Evolutionary conservation across 2,329 filamentous ascomycete genomes (phyloP), one percentile per base, ranked within the genome.

Genomic region (Paracoccidioides brasiliensis): DNA sequence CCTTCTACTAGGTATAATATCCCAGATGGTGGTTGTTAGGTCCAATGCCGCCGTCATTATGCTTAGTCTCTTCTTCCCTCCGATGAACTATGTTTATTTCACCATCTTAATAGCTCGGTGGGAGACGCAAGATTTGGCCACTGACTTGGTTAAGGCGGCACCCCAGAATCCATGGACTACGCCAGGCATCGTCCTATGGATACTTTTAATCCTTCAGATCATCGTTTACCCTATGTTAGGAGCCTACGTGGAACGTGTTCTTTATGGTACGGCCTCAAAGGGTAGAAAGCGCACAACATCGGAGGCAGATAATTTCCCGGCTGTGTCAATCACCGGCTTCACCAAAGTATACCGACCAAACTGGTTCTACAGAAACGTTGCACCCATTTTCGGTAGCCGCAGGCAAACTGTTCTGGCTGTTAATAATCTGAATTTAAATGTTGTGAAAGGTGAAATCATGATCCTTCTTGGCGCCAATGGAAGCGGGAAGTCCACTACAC

Each of bases 381-480:
- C 71, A n/a, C 60, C 53, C 3, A 69, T 73, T 9, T 74, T 81
- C 45, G 74, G 78, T 48, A 74, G 70, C 57, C 70, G 64, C 6
- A 78, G 77, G n/a, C 79, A 84, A 41, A 82, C 82, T 0, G 88
- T 95, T 0, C 70, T 84, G n/a, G 90, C 90, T 3, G 89, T 96
- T 43, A 78, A 89, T 57, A 76, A 83, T 43, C 73, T 96, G 41
- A 85, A 78, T 53, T 75, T 96, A 50, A 78, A 80, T 15, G 87
- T 88, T 3, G 77, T 80, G 3, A 81, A 83, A 59, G 90, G 90
- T 0, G 85, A 95, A 63, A 95, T 96, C 53, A 79, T 94, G 65
- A 87, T 90, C 1, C 75, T 96, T 0, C 78, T 96, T 0, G 90
- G 90, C 41, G 88, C 90, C 5, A 96, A 96, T 66, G 90, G 90